phyloP scores from a whole-genome alignment of 352 stramenopile genomes.

The Aphanomyces astaci region DNA sequence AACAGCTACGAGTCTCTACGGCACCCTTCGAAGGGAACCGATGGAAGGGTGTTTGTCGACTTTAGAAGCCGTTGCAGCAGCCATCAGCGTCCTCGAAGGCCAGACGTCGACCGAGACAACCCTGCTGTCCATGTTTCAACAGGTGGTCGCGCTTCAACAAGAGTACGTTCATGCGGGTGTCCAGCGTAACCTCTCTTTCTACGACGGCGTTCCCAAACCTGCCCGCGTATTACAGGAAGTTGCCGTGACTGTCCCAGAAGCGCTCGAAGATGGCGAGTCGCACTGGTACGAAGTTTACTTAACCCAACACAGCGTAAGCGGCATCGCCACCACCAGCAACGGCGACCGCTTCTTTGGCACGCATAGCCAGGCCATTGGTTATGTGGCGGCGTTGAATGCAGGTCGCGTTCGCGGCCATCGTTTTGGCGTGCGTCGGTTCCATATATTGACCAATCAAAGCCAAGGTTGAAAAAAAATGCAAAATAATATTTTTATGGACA shows the following conservation, averaged over 20 bases:
- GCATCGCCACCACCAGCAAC: background rate
- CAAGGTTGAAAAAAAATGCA: background rate
- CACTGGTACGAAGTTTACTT: constrained; percentile 10
- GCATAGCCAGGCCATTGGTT: constrained; percentile 4
- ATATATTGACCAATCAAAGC: background rate
- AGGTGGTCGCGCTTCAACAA: background rate
- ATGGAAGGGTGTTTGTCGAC: constrained; percentile 70
- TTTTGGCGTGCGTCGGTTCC: background rate
- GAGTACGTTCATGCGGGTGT: background rate
- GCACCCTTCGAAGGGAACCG: constrained; percentile 40
- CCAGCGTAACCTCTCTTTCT: background rate
- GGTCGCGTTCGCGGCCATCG: constrained; percentile 1
- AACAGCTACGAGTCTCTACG: background rate
- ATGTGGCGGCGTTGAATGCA: background rate
- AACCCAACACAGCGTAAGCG: background rate
- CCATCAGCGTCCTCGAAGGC: constrained; percentile 32
- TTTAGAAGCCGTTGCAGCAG: constrained; percentile 52
- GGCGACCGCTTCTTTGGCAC: background rate
- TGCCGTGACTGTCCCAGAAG: background rate
- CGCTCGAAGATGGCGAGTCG: background rate
- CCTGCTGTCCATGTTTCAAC: background rate
- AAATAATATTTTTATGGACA: constrained; percentile 24
- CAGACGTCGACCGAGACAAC: background rate
- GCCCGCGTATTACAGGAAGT: background rate
- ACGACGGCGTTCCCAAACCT: constrained; percentile 18